Percentiles rank a stretch among this genome's conserved stretches.
Evolutionary conservation across 1,139 yeast species (phyloP).

Genomic region (Geotrichum reessii): DNA sequence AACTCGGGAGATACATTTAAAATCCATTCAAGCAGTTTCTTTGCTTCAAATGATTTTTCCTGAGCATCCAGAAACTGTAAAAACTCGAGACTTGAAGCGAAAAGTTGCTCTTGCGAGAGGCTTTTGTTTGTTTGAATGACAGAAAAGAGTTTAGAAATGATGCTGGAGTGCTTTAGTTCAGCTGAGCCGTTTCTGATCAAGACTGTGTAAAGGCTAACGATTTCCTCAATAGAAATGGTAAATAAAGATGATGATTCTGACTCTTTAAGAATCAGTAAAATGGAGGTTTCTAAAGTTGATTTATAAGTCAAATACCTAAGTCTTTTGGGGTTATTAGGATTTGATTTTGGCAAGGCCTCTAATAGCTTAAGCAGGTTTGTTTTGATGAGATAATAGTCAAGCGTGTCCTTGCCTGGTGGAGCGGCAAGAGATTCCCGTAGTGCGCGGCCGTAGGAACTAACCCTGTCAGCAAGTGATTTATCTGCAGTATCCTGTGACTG

Average conservation of each 20-base stretch:
- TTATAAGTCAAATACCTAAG: slow-evolving; percentile 3
- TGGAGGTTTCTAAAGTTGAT: slow-evolving; percentile 4
- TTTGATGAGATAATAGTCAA: slow-evolving; percentile 14
- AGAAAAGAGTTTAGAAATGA: slow-evolving; percentile 12
- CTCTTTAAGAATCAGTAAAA: slow-evolving; percentile 8
- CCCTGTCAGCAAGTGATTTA: not conserved
- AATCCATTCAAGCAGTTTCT: slow-evolving; percentile 15
- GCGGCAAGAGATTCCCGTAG: slow-evolving; percentile 18
- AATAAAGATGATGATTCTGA: slow-evolving; percentile 10
- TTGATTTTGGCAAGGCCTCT: slow-evolving; percentile 5
- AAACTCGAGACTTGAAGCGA: slow-evolving; percentile 12
- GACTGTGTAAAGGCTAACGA: slow-evolving; percentile 1
- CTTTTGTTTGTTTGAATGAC: slow-evolving; percentile 11
- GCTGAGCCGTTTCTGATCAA: slow-evolving; percentile 11
- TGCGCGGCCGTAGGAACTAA: slow-evolving; percentile 9
- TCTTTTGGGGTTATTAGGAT: not conserved
- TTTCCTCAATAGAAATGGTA: slow-evolving; percentile 7
- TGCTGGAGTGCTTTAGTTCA: not conserved
- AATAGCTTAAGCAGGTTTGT: slow-evolving; percentile 7
- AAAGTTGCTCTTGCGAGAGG: slow-evolving; percentile 5
- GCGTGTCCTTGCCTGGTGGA: slow-evolving; percentile 15
- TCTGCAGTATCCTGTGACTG: not conserved
- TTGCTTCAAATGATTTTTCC: slow-evolving; percentile 8
- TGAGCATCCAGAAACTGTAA: slow-evolving; percentile 13
- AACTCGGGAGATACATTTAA: slow-evolving; percentile 6